Evolutionary conservation across 2,329 filamentous ascomycete species (phyloP), one percentile per base, ranked within the genome.

Genomic region (Colletotrichum endophyticum): DNA sequence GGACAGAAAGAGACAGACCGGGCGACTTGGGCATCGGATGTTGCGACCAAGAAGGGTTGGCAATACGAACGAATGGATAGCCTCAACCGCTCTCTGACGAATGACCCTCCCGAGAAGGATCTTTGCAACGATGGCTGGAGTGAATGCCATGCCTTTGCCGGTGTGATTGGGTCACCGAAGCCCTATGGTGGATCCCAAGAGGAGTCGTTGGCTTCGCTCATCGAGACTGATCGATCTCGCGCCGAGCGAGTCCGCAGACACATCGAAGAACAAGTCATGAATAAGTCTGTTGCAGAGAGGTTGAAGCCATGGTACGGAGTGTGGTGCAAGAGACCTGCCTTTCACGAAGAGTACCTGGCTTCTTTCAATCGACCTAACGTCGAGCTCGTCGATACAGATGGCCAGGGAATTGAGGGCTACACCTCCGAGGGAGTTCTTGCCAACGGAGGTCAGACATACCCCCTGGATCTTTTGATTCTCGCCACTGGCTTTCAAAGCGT

Each of bases 291-390:
- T 0, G 91, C 91, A 0, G 85, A 86, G 30, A 86, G 82, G 6
- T 85, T 93, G 7, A 90, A 91, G 79, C 85, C 91, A 0, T 92
- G 90, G 89, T 94, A 93, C 79, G 87, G 89, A 0, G 83, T 83
- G 0, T 92, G 89, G 87, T 94, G 92, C 85, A 94, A 94, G 81
- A 87, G 92, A 0, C 91, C 92, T 0, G 88, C 85, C 53, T 93
- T 93, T 82, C 90, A 91, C 81, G 90, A 93, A 79, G 86, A 88
- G 4, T 93, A 92, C 79, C 86, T 93, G 0, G 79, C 85, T 3
- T 78, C 88, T 0, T 94, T 93, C 86, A 94, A 94, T 82, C 79
- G 80, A 34, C 81, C 86, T 0, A 89, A 92, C 79, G 92, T 94
- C 8, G 85, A 86, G 11, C 88, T 94, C 0, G 84, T 94, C 19